Base-by-base conservation (phyloP, 1,284 basidiomycete genomes). In the Boletus smithii region DNA sequence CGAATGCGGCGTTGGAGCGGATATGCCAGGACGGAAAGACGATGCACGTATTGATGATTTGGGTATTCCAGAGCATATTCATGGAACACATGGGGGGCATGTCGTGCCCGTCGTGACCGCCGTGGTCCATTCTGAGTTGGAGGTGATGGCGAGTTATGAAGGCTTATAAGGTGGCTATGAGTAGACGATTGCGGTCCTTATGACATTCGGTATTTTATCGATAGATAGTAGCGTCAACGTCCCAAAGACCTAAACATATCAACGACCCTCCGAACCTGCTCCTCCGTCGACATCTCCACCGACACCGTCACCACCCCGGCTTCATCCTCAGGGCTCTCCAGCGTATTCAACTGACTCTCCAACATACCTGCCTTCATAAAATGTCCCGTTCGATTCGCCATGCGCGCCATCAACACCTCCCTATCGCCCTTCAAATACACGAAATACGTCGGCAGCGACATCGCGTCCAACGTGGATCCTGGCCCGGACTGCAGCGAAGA, bases 321-420 rank as follows among this genome's bases (percentile, higher is more conserved):
- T 64, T 92, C 91, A 3, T 73, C 81, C 33, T 73, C 70, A 0
- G 92, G 92, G 53, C 76, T 77, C 69, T 97, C 89, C 49, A 98
- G 65, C 29, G 89, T 86, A 16, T 71, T 71, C 51, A 97, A 63
- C 71, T 97, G 95, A 53, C 86, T 88, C 44, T 88, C 85, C 53
- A 98, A 73, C 94, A 97, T 95, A 18, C 66, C 63, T 20, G 82
- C 79, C 67, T 93, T 93, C 87, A 97, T 92, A 57, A 91, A 97
- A 68, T 98, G 95, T 0, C 83, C 83, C 53, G 81, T 68, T 24
- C 94, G 74, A 45, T 74, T 73, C 57, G 68, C 61, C 80, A 97
- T 92, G 33, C 94, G 73, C 41, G 83, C 75, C 56, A 77, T 58
- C 39, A 97, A 66, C 41, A 87, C 66, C 23, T 83, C 77, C 33